phyloP scores from a whole-genome alignment of 1,284 basidiomycete species.

The Somion occarium region DNA sequence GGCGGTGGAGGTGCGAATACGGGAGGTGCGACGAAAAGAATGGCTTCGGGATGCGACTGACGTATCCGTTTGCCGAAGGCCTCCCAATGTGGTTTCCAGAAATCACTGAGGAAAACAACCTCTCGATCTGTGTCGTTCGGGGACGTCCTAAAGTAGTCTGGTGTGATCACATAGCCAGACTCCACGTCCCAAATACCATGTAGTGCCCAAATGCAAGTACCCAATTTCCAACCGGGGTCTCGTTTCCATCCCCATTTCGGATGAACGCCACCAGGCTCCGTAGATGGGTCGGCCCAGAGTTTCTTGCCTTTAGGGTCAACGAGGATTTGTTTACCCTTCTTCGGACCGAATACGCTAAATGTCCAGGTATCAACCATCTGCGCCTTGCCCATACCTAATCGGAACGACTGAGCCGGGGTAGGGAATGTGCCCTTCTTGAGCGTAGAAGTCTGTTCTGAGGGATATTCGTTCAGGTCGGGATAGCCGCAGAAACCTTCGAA shows the following conservation, averaged over 20 bases:
- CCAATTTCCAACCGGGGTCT: conserved; percentile 74
- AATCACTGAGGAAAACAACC: conserved; percentile 75
- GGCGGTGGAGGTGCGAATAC: conserved; percentile 83
- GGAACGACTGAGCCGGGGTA: conserved; percentile 80
- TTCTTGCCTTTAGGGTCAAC: conserved; percentile 82
- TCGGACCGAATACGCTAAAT: conserved; percentile 81
- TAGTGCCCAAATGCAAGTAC: conserved; percentile 87
- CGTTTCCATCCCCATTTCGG: conserved; percentile 81
- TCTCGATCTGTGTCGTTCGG: conserved; percentile 25
- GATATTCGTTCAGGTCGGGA: conserved; percentile 64
- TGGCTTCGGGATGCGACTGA: conserved; percentile 74
- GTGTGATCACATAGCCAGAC: conserved; percentile 63
- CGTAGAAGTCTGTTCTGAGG: conserved; percentile 61
- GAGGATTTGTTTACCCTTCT: conserved; percentile 63
- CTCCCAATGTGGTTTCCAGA: conserved; percentile 79
- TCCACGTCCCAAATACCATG: conserved; percentile 90
- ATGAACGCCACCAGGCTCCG: conserved; percentile 43
- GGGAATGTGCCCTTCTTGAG: conserved; percentile 86
- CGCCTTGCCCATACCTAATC: conserved; percentile 82
- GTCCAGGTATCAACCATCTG: conserved; percentile 86
- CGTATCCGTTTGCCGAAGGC: conserved; percentile 67
- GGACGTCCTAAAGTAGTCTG: conserved; percentile 70
- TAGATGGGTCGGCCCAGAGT: conserved; percentile 61
- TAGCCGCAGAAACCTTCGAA: conserved; percentile 84
- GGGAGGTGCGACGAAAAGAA: conserved; percentile 89